Conservation (phyloP, 768 basidiomycete genomes). For the Strobilomyces confusus region DNA sequence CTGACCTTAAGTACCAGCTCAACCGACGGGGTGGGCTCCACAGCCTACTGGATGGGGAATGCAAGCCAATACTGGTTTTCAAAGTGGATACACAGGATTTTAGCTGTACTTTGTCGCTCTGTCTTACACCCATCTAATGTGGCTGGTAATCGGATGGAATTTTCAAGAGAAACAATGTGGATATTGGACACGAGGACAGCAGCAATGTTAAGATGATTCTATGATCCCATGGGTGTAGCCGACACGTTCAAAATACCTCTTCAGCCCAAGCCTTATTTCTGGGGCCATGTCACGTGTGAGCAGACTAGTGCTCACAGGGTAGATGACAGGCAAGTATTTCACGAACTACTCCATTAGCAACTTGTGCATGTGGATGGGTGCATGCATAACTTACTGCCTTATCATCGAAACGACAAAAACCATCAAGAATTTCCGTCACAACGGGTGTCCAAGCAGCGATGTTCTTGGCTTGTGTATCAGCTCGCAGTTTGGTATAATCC, state of each 20-base stretch:
- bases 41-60: conserved; percentile 61
- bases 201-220: conserved; percentile 44
- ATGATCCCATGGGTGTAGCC: conserved; percentile 69
- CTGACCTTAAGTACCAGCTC: conserved; percentile 21
- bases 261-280: conserved; percentile 78
- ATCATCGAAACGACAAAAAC: conserved; percentile 86
- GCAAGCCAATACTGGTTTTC: conserved; percentile 32
- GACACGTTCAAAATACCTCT: conserved; percentile 76
- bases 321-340: conserved; percentile 84
- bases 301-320: conserved; percentile 84
- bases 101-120: conserved; percentile 20
- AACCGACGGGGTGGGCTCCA: conserved; percentile 36
- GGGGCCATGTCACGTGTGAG: conserved; percentile 77
- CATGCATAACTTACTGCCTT: conserved; percentile 66
- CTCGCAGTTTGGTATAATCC: conserved; percentile 85
- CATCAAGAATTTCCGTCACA: conserved; percentile 89
- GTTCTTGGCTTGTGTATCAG: conserved; percentile 92
- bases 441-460: conserved; percentile 99
- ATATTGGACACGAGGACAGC: conserved; percentile 17
- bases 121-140: conserved; percentile 29
- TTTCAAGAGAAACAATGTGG: conserved; percentile 8
- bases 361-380: background rate
- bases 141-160: conserved; percentile 27
- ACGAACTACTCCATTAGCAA: conserved; percentile 58
- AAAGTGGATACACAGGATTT: conserved; percentile 38